phyloP scores from a whole-genome alignment of 495 filamentous ascomycete species.

The Stereocaulon alpinum region DNA sequence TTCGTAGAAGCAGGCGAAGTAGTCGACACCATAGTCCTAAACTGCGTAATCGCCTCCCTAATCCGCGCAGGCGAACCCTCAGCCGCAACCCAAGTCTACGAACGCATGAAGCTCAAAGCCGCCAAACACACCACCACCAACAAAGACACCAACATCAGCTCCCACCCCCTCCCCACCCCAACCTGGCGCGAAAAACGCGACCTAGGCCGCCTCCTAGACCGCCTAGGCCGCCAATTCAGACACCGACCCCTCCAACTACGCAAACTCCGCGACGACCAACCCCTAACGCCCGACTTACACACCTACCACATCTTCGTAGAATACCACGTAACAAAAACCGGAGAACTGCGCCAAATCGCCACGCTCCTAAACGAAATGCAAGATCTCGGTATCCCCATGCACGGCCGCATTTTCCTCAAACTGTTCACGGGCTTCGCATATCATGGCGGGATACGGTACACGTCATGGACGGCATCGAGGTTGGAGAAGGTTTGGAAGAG shows the following conservation, averaged over 20 bases:
- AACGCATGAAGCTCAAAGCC: slow-evolving; percentile 60
- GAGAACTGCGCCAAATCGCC: slow-evolving; percentile 46
- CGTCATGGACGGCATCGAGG: slow-evolving; percentile 47
- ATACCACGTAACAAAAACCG: slow-evolving; percentile 38
- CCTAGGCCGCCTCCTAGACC: slow-evolving; percentile 33
- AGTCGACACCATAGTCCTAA: slow-evolving; percentile 78
- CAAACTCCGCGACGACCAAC: slow-evolving; percentile 42
- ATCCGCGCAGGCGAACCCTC: slow-evolving; percentile 58
- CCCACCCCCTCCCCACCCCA: slow-evolving; percentile 31
- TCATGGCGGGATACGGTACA: slow-evolving; percentile 49
- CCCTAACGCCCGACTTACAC: slow-evolving; percentile 48
- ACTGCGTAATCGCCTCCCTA: slow-evolving; percentile 71
- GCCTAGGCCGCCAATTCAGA: slow-evolving; percentile 44
- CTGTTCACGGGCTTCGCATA: slow-evolving; percentile 57
- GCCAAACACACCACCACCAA: slow-evolving; percentile 23
- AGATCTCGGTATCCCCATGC: slow-evolving; percentile 40
- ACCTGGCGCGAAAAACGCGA: slow-evolving; percentile 46
- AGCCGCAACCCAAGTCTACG: slow-evolving; percentile 68
- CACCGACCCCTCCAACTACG: slow-evolving; percentile 34
- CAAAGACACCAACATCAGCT: no score
- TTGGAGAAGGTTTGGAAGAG: slow-evolving; percentile 36
- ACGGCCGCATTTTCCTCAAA: slow-evolving; percentile 52
- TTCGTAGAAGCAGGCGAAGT: slow-evolving; percentile 75
- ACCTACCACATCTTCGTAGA: slow-evolving; percentile 56
- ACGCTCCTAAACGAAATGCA: slow-evolving; percentile 58